These are phyloP conservation scores for Hypomyces rosellus DNA, from an alignment of 2,329 filamentous ascomycete genomes.

Conservation along the genomic window DNA sequence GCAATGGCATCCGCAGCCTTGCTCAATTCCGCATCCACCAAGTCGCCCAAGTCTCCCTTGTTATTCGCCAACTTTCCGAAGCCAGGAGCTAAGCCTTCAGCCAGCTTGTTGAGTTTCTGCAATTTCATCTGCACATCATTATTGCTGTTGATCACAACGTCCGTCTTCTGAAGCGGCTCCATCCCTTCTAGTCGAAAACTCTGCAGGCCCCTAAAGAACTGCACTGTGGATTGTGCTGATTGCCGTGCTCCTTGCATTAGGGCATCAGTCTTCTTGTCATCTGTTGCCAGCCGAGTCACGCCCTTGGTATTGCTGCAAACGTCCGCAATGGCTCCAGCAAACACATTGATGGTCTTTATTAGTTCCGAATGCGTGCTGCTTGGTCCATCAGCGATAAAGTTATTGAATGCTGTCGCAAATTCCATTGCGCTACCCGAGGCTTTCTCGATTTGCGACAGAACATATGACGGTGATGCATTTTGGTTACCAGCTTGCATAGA, in stretches of 20 bases:
- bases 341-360: conserved; percentile 86
- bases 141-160: conserved; percentile 96
- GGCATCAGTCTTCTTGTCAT: conserved; percentile 89
- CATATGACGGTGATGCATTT: conserved; percentile 89
- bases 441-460: conserved; percentile 95
- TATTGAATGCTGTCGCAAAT: conserved; percentile 97
- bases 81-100: conserved; percentile 85
- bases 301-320: conserved; percentile 96
- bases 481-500: conserved; percentile 98
- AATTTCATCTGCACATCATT: conserved; percentile 92
- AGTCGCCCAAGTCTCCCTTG: conserved; percentile 82
- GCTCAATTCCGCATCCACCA: conserved; percentile 85
- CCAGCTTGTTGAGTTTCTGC: conserved; percentile 87
- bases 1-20: conserved; percentile 95
- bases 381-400: conserved; percentile 94
- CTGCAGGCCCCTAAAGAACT: conserved; percentile 90
- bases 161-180: conserved; percentile 86
- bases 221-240: conserved; percentile 79
- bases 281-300: conserved; percentile 82
- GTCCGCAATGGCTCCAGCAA: conserved; percentile 84
- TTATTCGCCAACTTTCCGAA: conserved; percentile 72
- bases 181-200: conserved; percentile 90
- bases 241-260: conserved; percentile 76
- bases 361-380: conserved; percentile 85
- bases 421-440: conserved; percentile 91